Evolutionary conservation across 768 basidiomycete species (phyloP).

Genomic region (Termitomyces sp.): DNA sequence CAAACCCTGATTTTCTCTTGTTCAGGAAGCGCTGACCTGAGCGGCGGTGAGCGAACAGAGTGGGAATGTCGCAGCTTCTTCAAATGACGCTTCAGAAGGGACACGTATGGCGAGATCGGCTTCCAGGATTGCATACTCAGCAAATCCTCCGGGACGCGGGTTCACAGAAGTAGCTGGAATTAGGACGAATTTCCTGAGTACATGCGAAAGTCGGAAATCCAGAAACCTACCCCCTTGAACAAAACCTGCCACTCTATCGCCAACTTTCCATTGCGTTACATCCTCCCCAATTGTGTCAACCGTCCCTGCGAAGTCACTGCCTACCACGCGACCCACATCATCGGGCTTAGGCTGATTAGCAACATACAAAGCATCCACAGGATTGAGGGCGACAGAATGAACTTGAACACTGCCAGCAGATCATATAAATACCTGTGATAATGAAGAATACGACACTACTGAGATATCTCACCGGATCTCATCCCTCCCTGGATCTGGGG

Average conservation of each 20-base stretch:
- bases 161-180: constrained; percentile 25
- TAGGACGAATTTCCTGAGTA: background rate
- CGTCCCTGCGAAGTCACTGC: constrained; percentile 28
- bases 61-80: constrained; percentile 27
- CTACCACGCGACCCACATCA: constrained; percentile 25
- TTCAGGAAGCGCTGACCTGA: constrained; percentile 16
- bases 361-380: constrained; percentile 25
- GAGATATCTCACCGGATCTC: constrained; percentile 22
- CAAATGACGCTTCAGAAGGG: constrained; percentile 20
- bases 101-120: constrained; percentile 24
- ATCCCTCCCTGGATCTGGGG: constrained; percentile 20
- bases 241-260: constrained; percentile 26
- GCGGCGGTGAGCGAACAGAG: constrained; percentile 27
- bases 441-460: background rate
- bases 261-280: constrained; percentile 23
- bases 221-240: constrained; percentile 25
- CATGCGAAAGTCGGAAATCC: background rate
- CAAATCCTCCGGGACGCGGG: constrained; percentile 26
- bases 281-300: constrained; percentile 24
- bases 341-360: constrained; percentile 18
- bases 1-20: background rate
- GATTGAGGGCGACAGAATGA: constrained; percentile 26
- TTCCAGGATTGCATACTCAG: constrained; percentile 27
- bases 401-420: constrained; percentile 20
- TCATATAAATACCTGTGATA: background rate